phyloP scores from a whole-genome alignment of 2,329 filamentous ascomycete species.

The Apiospora marii region DNA sequence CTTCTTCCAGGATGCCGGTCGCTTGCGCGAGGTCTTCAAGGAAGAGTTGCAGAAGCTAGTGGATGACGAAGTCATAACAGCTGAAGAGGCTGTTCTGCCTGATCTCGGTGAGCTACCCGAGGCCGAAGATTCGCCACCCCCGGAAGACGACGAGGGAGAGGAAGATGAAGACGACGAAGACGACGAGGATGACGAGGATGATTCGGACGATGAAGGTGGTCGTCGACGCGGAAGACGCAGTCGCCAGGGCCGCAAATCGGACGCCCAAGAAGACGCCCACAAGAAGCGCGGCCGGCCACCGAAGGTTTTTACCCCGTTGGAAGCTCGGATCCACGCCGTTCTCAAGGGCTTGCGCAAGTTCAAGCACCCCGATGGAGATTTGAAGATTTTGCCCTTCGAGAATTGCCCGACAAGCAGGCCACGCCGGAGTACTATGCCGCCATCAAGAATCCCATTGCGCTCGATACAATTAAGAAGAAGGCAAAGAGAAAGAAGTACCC shows the following conservation, averaged over 20 bases:
- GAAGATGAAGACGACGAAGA: conserved; percentile 80
- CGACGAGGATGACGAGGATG: conserved; percentile 77
- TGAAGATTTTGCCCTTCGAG: conserved; percentile 87
- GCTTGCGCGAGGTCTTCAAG: conserved; percentile 75
- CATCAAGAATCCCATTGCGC: conserved; percentile 86
- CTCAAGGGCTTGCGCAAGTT: conserved; percentile 86
- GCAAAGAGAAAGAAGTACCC: conserved; percentile 96
- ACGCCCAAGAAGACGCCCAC: conserved; percentile 63
- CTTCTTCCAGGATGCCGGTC: conserved; percentile 87
- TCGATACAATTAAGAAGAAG: conserved; percentile 90
- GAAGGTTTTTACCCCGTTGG: conserved; percentile 90
- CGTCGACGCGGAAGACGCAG: conserved; percentile 26
- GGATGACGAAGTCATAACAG: conserved; percentile 69
- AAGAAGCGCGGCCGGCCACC: conserved; percentile 88
- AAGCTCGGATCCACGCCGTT: conserved; percentile 87
- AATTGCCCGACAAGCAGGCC: conserved; percentile 82
- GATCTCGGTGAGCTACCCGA: conserved; percentile 93
- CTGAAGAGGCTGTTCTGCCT: conserved; percentile 77
- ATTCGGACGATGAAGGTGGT: conserved; percentile 60
- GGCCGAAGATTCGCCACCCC: conserved; percentile 76
- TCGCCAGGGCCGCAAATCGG: conserved; percentile 44
- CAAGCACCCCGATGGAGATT: conserved; percentile 74
- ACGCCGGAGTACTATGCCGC: conserved; percentile 91
- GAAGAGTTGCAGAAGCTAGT: conserved; percentile 80
- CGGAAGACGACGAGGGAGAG: conserved; percentile 72